These are phyloP conservation scores for Mucor piriformis DNA, from an alignment of 371 early-diverging fungal species.

Conservation along the genomic window DNA sequence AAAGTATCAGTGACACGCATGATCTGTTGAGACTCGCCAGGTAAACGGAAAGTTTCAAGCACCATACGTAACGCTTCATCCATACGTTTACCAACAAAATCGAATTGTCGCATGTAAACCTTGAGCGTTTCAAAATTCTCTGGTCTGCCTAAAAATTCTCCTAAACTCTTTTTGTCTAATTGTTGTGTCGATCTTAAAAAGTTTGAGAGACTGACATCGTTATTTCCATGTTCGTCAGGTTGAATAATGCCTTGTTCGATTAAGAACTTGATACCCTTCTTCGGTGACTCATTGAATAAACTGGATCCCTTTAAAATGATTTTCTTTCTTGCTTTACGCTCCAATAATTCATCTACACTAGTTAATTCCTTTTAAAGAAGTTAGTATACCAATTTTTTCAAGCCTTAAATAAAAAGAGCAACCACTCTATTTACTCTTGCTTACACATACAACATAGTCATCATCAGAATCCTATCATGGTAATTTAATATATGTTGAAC, in stretches of 20 bases:
- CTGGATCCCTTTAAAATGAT: conserved; percentile 77
- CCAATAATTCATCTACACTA: conserved; percentile 36
- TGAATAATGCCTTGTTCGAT: conserved; percentile 55
- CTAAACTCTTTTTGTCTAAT: conserved; percentile 79
- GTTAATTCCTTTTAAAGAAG: conserved; percentile 27
- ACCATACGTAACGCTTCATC: conserved; percentile 88
- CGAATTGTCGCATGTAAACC: conserved; percentile 82
- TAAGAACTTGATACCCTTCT: conserved; percentile 79
- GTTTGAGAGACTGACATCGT: conserved; percentile 62
- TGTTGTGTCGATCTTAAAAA: conserved; percentile 77
- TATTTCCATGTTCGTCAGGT: conserved; percentile 50
- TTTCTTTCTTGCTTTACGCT: conserved; percentile 62
- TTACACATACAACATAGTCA: conserved; percentile 30
- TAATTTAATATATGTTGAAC: not conserved
- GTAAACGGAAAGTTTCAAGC: conserved; percentile 86
- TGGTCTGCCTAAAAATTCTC: conserved; percentile 88
- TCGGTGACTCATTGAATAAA: conserved; percentile 85
- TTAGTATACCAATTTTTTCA: not conserved
- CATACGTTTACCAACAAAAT: conserved; percentile 80
- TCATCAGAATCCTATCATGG: conserved; percentile 7
- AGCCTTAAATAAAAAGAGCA: not conserved
- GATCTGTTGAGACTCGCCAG: conserved; percentile 95
- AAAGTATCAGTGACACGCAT: conserved; percentile 90
- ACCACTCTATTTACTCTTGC: not conserved
- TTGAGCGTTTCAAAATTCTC: conserved; percentile 77